phyloP scores from a whole-genome alignment of 768 basidiomycete species.

The Leucosporidium creatinivorum region DNA sequence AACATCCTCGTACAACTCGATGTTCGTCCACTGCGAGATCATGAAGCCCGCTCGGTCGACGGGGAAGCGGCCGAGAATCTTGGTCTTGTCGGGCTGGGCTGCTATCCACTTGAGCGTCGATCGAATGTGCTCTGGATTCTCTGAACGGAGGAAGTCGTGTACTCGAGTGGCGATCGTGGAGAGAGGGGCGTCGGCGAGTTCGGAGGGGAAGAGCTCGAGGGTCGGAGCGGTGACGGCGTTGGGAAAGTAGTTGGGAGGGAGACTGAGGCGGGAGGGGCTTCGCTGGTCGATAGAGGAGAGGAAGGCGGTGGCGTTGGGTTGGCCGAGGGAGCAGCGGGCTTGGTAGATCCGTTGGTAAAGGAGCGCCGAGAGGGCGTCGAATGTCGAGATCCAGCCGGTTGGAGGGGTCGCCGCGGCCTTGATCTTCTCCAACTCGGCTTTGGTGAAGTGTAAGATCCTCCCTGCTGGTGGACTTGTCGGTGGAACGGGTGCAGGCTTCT shows the following conservation, averaged over 20 bases:
- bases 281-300: slow-evolving; percentile 34
- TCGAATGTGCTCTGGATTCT: not conserved
- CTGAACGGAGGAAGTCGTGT: slow-evolving; percentile 12
- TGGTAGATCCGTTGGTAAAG: slow-evolving; percentile 25
- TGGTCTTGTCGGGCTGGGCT: no score
- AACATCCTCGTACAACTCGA: not conserved
- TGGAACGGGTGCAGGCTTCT: no score
- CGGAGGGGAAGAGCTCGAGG: slow-evolving; percentile 11
- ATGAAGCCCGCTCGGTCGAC: not conserved
- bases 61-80: no score
- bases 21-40: not conserved
- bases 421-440: no score
- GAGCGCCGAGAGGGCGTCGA: slow-evolving; percentile 28
- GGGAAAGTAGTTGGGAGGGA: slow-evolving; percentile 29
- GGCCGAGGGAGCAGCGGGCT: slow-evolving; percentile 21
- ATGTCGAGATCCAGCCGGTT: slow-evolving; percentile 24
- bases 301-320: slow-evolving; percentile 16
- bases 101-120: not conserved
- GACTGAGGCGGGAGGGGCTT: not conserved
- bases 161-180: slow-evolving; percentile 17
- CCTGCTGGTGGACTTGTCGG: no score
- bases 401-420: not conserved
- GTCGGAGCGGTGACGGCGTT: slow-evolving; percentile 18
- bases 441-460: no score
- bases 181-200: slow-evolving; percentile 18